phyloP scores from a whole-genome alignment of 352 stramenopile species.

The Thalassiosira oceanica region DNA sequence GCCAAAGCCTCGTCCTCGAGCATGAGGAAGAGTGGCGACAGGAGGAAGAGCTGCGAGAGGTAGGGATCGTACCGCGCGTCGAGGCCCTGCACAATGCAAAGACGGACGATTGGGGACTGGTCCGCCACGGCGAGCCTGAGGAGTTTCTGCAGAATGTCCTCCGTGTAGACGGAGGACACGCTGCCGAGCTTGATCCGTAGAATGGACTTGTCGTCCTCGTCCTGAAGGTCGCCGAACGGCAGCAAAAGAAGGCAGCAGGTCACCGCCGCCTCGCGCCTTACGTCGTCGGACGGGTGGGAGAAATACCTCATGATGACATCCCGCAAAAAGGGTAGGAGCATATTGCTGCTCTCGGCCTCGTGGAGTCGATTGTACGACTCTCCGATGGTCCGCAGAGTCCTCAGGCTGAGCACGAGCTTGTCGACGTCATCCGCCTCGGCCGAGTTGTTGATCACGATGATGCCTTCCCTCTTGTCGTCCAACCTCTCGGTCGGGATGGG shows the following conservation, averaged over 20 bases:
- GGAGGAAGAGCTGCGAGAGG: slow-evolving; percentile 89
- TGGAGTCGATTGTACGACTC: slow-evolving; percentile 55
- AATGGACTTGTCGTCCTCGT: slow-evolving; percentile 3
- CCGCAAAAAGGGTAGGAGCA: slow-evolving; percentile 92
- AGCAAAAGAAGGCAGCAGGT: slow-evolving; percentile 83
- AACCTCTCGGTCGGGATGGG: no score
- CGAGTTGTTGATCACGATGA: slow-evolving; percentile 68
- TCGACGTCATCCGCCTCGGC: slow-evolving; percentile 57
- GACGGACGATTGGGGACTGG: slow-evolving; percentile 86
- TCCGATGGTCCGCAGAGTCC: slow-evolving; percentile 91
- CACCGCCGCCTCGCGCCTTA: slow-evolving; percentile 87
- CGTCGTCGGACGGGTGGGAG: slow-evolving; percentile 85
- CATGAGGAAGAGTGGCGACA: slow-evolving; percentile 91
- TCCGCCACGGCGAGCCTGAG: slow-evolving; percentile 92
- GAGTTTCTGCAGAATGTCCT: slow-evolving; percentile 90
- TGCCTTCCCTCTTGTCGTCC: no score
- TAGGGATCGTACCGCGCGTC: slow-evolving; percentile 91
- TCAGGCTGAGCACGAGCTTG: slow-evolving; percentile 87
- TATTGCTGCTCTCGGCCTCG: slow-evolving; percentile 86
- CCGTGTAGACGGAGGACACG: slow-evolving; percentile 87
- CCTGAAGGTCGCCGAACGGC: slow-evolving; percentile 33
- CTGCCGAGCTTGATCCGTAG: slow-evolving; percentile 41
- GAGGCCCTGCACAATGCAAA: slow-evolving; percentile 91
- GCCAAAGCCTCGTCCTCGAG: slow-evolving; percentile 91
- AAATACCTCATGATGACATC: slow-evolving; percentile 92